A percentile compares a stretch with the other conserved stretches of the same genome.
Evolutionary conservation across 345 rosid genomes (phyloP).

Genomic region (Eucalyptus polybractea): DNA sequence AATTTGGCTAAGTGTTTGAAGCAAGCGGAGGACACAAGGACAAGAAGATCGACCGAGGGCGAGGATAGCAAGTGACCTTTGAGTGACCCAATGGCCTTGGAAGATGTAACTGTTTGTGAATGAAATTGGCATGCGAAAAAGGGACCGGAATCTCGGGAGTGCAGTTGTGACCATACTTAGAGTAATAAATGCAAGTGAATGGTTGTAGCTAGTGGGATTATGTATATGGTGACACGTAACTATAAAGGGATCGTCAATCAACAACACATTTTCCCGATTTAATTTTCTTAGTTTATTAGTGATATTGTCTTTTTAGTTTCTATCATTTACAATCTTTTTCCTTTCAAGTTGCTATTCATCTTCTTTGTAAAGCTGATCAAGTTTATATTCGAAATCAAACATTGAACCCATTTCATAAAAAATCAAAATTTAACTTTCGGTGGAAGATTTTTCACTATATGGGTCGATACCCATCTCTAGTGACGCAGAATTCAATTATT

Average conservation of each 20-base stretch:
- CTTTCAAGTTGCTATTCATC: not conserved
- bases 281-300: not conserved
- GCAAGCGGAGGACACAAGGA: not conserved
- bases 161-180: not conserved
- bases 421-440: not conserved
- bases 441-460: not conserved
- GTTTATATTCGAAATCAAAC: not conserved
- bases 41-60: not conserved
- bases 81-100: not conserved
- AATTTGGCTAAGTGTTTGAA: not conserved
- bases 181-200: not conserved
- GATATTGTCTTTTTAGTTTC: not conserved
- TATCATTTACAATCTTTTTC: not conserved
- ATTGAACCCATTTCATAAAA: not conserved
- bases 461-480: not conserved
- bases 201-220: not conserved
- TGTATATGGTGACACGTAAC: not conserved
- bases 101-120: not conserved
- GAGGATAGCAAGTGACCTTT: not conserved
- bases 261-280: not conserved
- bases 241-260: not conserved
- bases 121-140: not conserved
- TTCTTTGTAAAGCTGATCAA: not conserved
- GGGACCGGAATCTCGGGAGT: not conserved
- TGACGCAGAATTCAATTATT: accelerated